Conservation (phyloP, 768 basidiomycete genomes). For the Strobilomyces echinocephalus region DNA sequence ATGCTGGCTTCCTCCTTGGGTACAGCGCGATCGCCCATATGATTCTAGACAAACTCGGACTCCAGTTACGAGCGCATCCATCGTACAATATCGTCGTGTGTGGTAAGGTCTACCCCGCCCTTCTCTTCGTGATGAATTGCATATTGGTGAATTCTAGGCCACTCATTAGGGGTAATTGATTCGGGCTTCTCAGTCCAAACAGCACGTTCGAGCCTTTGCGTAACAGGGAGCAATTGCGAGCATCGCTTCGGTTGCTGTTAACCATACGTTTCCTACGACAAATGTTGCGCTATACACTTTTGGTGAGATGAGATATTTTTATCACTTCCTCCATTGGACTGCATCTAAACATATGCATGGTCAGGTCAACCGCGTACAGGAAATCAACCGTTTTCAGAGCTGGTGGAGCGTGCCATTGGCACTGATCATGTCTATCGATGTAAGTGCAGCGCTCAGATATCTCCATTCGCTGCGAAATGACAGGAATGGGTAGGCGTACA, state of each 20-base stretch:
- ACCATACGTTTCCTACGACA: constrained; percentile 26
- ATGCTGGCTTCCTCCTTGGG: constrained; percentile 34
- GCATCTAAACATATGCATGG: not conserved
- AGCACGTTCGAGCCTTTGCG: constrained; percentile 4
- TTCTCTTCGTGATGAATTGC: not conserved
- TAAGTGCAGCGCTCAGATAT: constrained; percentile 11
- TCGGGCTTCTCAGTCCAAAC: not conserved
- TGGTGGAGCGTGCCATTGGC: constrained; percentile 38
- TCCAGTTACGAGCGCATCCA: constrained; percentile 31
- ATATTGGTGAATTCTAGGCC: constrained; percentile 25
- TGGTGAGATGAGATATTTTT: constrained; percentile 30
- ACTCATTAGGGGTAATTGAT: constrained; percentile 36
- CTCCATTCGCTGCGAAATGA: not conserved
- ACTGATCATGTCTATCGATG: constrained; percentile 39
- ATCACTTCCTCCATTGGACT: not conserved
- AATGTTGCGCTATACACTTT: constrained; percentile 38
- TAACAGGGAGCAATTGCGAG: constrained; percentile 36
- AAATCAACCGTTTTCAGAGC: constrained; percentile 35
- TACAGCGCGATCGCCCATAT: constrained; percentile 32
- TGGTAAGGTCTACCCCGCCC: constrained; percentile 18
- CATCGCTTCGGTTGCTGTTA: constrained; percentile 34
- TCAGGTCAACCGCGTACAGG: constrained; percentile 50
- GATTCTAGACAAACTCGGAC: constrained; percentile 27
- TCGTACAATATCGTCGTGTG: constrained; percentile 32
- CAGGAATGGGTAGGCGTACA: constrained; percentile 35